Percentiles rank a stretch among this genome's conserved stretches.
phyloP scores from a whole-genome alignment of 2,329 filamentous ascomycete genomes.

The Arthrinium puccinioides region DNA sequence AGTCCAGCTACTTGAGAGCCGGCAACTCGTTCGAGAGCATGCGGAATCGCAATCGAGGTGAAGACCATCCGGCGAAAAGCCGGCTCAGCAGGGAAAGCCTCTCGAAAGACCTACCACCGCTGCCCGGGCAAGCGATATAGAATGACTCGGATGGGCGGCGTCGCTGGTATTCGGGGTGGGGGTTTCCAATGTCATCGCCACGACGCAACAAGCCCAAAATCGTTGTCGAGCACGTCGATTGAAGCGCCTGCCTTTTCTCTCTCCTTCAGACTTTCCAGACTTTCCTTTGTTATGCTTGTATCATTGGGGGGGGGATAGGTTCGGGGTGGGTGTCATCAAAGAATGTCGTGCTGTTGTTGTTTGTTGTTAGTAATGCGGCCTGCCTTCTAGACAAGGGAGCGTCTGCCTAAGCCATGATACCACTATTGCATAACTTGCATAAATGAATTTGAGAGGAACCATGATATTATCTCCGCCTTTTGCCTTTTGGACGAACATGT shows the following conservation, averaged over 20 bases:
- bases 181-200: too few species aligned
- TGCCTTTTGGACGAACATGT: too few species aligned
- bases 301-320: constrained; percentile 3
- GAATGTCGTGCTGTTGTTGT: constrained; percentile 9
- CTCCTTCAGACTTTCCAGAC: too few species aligned
- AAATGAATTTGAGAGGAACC: constrained; percentile 10
- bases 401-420: constrained; percentile 28
- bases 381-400: constrained; percentile 6
- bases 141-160: too few species aligned
- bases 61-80: too few species aligned
- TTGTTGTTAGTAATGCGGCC: constrained; percentile 13
- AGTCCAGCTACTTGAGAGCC: constrained; percentile 29
- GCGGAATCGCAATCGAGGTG: too few species aligned
- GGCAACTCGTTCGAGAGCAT: constrained; percentile 40
- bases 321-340: constrained; percentile 2
- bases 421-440: constrained; percentile 27
- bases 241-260: background rate
- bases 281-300: constrained; percentile 3
- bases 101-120: constrained; percentile 52
- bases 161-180: too few species aligned
- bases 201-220: too few species aligned
- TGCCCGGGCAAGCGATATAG: constrained; percentile 33
- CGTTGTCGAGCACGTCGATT: background rate
- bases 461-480: too few species aligned
- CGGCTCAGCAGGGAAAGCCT: constrained; percentile 48